Evolutionary conservation across 257 asterid genomes (phyloP).

Genomic region (Catharanthus roseus): DNA sequence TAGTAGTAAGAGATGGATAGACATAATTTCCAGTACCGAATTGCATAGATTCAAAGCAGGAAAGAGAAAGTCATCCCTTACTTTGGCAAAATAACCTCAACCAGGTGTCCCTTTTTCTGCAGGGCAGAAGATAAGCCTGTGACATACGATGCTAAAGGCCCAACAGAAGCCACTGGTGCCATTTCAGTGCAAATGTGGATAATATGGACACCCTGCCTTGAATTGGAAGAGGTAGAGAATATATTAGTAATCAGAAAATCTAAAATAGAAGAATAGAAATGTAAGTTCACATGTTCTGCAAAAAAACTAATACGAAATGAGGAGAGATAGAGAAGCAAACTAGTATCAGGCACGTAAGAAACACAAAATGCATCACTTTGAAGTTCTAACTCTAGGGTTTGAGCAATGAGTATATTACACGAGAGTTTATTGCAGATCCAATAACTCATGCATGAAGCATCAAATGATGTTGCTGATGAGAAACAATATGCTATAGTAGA

Average conservation of each 20-base stretch:
- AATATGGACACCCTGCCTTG: slow-evolving; percentile 61
- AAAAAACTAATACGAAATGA: neutral
- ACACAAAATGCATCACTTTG: neutral
- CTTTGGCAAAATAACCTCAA: slow-evolving; percentile 90
- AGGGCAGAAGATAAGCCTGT: slow-evolving; percentile 67
- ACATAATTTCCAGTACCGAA: slow-evolving; percentile 3
- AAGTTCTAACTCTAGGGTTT: neutral
- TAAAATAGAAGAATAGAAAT: slow-evolving; percentile 1
- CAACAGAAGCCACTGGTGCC: slow-evolving; percentile 74
- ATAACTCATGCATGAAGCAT: neutral
- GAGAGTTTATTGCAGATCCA: too few relatives aligned
- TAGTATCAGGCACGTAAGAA: neutral
- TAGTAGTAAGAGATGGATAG: slow-evolving; percentile 3
- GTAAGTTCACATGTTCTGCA: neutral
- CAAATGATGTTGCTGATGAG: neutral
- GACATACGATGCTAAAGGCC: slow-evolving; percentile 68
- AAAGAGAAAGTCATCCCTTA: slow-evolving; percentile 35
- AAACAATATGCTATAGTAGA: neutral
- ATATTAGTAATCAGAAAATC: neutral
- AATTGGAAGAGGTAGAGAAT: neutral
- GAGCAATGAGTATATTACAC: too few relatives aligned
- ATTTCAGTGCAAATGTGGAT: slow-evolving; percentile 84
- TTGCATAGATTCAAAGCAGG: slow-evolving; percentile 2
- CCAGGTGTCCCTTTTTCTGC: slow-evolving; percentile 70
- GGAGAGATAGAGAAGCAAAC: neutral